phyloP scores from a whole-genome alignment of 176 grass and related monocot genomes.

The Tillandsia leiboldiana region DNA sequence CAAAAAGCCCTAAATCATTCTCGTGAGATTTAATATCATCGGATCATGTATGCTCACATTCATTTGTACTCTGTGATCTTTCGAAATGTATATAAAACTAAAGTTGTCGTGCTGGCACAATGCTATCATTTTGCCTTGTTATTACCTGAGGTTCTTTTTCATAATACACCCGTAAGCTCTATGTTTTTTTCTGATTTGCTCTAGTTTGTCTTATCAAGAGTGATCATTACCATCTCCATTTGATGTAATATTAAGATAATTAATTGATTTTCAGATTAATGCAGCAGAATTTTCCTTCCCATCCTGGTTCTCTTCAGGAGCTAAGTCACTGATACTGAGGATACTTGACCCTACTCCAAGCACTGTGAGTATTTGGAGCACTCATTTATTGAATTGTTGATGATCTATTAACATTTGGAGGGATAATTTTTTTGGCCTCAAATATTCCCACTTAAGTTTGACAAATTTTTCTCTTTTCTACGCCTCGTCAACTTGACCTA shows the following conservation, averaged over 20 bases:
- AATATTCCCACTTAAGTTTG: constrained; percentile 8
- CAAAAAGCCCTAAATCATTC: not conserved
- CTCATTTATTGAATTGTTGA: constrained; percentile 11
- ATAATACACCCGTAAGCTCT: not conserved
- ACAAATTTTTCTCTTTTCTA: not conserved
- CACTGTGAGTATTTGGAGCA: constrained; percentile 47
- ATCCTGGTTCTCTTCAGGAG: constrained; percentile 67
- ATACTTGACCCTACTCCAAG: constrained; percentile 85
- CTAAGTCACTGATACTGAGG: constrained; percentile 53
- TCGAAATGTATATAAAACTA: no score
- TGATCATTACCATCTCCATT: not conserved
- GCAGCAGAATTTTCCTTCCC: constrained; percentile 75
- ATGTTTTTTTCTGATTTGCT: no score
- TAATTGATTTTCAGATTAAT: constrained; percentile 48
- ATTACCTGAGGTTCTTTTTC: not conserved
- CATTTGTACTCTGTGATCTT: not conserved
- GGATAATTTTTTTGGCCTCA: not conserved
- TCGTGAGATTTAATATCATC: not conserved
- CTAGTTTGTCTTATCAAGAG: not conserved
- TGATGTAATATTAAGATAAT: not conserved
- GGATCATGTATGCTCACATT: not conserved
- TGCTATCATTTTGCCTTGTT: no score
- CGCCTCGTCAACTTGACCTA: not conserved
- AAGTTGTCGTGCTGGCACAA: no score
- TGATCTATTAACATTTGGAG: constrained; percentile 18